A percentile compares a stretch with the other conserved stretches of the same genome.
Evolutionary conservation across 2,329 filamentous ascomycete genomes (phyloP).

Genomic region (Colletotrichum sp.): DNA sequence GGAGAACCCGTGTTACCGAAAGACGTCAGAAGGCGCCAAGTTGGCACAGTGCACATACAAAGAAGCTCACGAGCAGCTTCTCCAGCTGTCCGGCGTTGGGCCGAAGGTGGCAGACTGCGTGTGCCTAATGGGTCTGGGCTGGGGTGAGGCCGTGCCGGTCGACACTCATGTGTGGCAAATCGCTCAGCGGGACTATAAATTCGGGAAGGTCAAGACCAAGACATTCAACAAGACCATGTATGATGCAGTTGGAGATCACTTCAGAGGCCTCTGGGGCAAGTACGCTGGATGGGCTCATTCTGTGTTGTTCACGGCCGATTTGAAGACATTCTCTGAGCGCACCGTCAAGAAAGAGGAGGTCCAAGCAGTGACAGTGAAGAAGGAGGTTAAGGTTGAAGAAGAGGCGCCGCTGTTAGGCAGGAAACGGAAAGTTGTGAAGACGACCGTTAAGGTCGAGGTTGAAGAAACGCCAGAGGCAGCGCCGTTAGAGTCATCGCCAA

Average conservation of each 20-base stretch:
- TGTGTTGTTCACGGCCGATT: conserved; percentile 92
- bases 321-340: conserved; percentile 81
- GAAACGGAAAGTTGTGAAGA: conserved; percentile 22
- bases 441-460: conserved; percentile 21
- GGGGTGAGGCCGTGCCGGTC: conserved; percentile 93
- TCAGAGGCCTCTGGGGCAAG: conserved; percentile 86
- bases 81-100: conserved; percentile 85
- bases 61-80: conserved; percentile 78
- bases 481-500: neutral
- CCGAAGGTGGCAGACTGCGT: conserved; percentile 98
- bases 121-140: conserved; percentile 93
- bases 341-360: conserved; percentile 36
- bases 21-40: conserved; percentile 45
- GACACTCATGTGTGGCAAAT: conserved; percentile 99
- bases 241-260: conserved; percentile 88
- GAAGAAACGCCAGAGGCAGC: neutral
- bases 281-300: conserved; percentile 98
- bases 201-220: conserved; percentile 81
- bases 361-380: conserved; percentile 22
- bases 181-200: conserved; percentile 92
- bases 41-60: conserved; percentile 70
- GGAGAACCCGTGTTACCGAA: conserved; percentile 65
- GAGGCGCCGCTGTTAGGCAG: conserved; percentile 20
- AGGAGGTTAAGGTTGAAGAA: conserved; percentile 33
- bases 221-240: conserved; percentile 90